These are phyloP conservation scores for Pseudozyma flocculosa DNA, from an alignment of 1,284 basidiomycete genomes.

Conservation along the genomic window DNA sequence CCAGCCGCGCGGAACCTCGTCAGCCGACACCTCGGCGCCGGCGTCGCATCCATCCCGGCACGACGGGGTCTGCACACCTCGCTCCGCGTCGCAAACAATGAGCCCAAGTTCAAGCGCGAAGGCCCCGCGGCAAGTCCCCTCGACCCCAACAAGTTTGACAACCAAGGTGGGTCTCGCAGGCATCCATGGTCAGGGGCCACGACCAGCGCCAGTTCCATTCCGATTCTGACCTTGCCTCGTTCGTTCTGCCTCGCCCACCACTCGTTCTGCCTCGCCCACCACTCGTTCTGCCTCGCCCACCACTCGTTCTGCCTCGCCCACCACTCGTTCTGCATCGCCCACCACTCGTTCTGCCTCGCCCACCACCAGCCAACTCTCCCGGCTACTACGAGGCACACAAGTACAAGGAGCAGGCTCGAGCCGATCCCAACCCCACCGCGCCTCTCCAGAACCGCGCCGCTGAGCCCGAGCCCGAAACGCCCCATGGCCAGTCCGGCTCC, in stretches of 20 bases:
- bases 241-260: too few species aligned
- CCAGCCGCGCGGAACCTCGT: conserved; percentile 6
- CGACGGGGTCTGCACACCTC: conserved; percentile 2
- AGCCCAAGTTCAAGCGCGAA: conserved; percentile 22
- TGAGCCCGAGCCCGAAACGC: conserved; percentile 23
- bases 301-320: too few species aligned
- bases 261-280: too few species aligned
- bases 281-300: too few species aligned
- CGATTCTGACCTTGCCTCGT: too few species aligned
- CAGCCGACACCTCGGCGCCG: conserved; percentile 5
- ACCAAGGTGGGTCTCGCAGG: too few species aligned
- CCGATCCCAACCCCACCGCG: conserved; percentile 21
- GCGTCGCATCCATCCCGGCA: background rate
- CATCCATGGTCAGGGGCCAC: too few species aligned
- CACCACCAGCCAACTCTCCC: background rate
- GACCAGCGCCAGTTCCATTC: too few species aligned
- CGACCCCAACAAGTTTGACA: conserved; percentile 25
- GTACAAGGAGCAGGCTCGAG: conserved; percentile 17
- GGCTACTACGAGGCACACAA: conserved; percentile 2
- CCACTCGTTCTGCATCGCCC: too few species aligned
- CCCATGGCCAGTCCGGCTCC: conserved; percentile 20
- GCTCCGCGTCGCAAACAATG: conserved; percentile 4
- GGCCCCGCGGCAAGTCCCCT: conserved; percentile 21
- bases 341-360: too few species aligned
- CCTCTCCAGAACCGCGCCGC: conserved; percentile 5